Percentiles rank a stretch among this genome's conserved stretches.
phyloP scores from a whole-genome alignment of 1,139 yeast genomes.

The Candida dubliniensis region DNA sequence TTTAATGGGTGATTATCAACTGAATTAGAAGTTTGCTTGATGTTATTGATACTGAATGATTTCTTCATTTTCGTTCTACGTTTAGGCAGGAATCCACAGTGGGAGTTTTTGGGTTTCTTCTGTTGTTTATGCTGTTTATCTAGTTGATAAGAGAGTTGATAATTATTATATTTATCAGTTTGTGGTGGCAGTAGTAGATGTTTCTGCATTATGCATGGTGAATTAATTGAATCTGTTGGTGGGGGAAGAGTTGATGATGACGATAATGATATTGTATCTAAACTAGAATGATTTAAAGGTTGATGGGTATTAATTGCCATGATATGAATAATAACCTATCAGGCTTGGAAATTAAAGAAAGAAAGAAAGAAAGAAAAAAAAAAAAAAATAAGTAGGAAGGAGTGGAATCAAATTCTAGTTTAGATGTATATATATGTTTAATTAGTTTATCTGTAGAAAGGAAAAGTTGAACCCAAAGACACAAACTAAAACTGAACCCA shows the following conservation, averaged over 20 bases:
- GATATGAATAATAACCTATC: neutral
- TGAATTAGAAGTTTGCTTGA: slow-evolving; percentile 3
- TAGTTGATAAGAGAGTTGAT: neutral
- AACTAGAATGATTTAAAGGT: neutral
- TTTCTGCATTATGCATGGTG: neutral
- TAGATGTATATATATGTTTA: too few relatives aligned
- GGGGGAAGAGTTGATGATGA: neutral
- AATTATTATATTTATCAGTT: neutral
- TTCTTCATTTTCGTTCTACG: slow-evolving; percentile 6
- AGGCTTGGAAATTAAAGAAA: neutral
- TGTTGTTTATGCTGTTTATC: neutral
- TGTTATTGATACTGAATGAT: slow-evolving; percentile 7
- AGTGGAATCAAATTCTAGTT: too few relatives aligned
- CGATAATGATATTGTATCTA: neutral
- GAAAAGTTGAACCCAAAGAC: too few relatives aligned
- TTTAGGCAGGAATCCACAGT: neutral
- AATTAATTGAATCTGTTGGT: neutral
- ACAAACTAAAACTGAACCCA: neutral
- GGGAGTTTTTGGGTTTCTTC: neutral
- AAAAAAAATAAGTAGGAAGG: too few relatives aligned
- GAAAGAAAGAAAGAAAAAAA: neutral
- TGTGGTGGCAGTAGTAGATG: neutral
- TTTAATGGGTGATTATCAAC: slow-evolving; percentile 4
- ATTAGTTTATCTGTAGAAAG: too few relatives aligned
- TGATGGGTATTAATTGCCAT: neutral